Conservation (phyloP, 257 asterid genomes). For the Forsythia suspensa region DNA sequence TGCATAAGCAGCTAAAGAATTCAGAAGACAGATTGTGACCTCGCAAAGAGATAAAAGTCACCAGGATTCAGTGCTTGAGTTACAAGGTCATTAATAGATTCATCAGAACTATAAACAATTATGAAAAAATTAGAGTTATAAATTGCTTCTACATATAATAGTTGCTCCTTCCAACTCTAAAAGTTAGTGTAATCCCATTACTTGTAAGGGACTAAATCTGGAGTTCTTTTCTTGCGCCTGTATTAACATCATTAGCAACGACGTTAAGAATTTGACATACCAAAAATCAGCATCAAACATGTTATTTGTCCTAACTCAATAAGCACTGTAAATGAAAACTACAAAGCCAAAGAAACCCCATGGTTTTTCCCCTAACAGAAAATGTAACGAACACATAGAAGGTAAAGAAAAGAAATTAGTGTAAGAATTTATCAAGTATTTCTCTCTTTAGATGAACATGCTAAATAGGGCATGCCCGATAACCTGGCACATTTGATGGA, state of each 20-base stretch:
- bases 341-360: neutral
- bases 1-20: conserved; percentile 40
- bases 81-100: conserved; percentile 6
- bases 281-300: neutral
- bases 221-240: neutral
- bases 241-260: neutral
- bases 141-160: neutral
- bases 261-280: too few species aligned
- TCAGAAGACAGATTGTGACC: conserved; percentile 18
- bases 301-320: neutral
- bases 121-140: neutral
- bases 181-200: neutral
- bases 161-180: conserved; percentile 5
- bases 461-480: neutral
- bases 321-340: neutral
- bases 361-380: neutral
- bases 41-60: neutral
- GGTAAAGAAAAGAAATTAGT: neutral
- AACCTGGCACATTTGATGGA: neutral
- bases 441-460: neutral
- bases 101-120: neutral
- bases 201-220: neutral
- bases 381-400: neutral
- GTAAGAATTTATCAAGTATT: neutral
- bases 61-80: conserved; percentile 7